Conservation (phyloP, 371 early-diverging fungal genomes). For the Globomyces sp. region DNA sequence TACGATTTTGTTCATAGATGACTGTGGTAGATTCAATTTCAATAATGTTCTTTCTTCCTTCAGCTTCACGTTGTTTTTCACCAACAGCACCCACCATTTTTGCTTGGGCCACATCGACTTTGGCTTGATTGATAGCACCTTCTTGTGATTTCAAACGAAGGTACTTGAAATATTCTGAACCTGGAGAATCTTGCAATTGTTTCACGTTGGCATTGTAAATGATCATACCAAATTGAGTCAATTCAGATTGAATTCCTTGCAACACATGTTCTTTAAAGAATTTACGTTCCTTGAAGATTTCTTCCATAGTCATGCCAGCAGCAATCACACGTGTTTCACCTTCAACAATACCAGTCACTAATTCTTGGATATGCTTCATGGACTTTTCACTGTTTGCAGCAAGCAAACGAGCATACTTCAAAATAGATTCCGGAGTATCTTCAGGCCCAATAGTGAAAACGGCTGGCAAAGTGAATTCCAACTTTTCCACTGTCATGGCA, state of each 20-base stretch:
- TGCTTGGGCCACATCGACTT: conserved; percentile 55
- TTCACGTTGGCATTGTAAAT: conserved; percentile 58
- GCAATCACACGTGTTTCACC: conserved; percentile 59
- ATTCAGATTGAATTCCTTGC: conserved; percentile 47
- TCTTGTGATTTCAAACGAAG: conserved; percentile 47
- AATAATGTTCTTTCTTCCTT: conserved; percentile 35
- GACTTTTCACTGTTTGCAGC: conserved; percentile 28
- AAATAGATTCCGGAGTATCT: conserved; percentile 39
- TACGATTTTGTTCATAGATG: conserved; percentile 43
- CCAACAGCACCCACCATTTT: conserved; percentile 48
- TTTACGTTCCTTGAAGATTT: conserved; percentile 50
- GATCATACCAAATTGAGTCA: conserved; percentile 53
- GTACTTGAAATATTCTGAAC: conserved; percentile 52
- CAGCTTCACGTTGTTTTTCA: conserved; percentile 45
- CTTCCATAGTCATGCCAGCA: conserved; percentile 51
- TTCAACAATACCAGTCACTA: conserved; percentile 56
- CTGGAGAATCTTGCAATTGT: conserved; percentile 47
- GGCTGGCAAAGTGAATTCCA: conserved; percentile 53
- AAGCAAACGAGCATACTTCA: conserved; percentile 45
- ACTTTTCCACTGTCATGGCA: conserved; percentile 55
- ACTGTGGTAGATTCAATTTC: conserved; percentile 44
- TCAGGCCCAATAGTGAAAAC: conserved; percentile 49
- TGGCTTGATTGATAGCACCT: conserved; percentile 59
- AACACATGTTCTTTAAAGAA: conserved; percentile 45
- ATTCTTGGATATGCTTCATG: conserved; percentile 27